Base-by-base conservation (phyloP, 2,329 filamentous ascomycete species). In the Mollisia scopiformis region DNA sequence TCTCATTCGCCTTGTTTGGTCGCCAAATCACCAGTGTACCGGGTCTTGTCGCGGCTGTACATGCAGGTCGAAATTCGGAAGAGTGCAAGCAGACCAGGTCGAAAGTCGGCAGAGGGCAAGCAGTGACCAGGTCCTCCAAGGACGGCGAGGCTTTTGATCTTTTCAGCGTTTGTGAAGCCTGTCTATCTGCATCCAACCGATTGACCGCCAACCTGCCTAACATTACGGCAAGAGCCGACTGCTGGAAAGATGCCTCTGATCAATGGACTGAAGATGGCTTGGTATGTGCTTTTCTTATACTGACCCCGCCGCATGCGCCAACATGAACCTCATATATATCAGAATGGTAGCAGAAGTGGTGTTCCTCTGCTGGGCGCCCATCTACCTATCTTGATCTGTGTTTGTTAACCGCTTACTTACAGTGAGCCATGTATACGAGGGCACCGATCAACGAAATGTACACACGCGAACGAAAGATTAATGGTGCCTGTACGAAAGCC, bases 391-490 rank as follows among this genome's bases (percentile, higher is more conserved):
- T 55, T 46, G 10, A 19, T 57, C n/a, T 50, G 11, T 49, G 19
- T 47, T 41, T 41, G 62, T 68, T 73, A 53, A 72, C 59, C 6
- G 51, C 50, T 13, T 55, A 6, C 52, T 16, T 51, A 35, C 68
- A 91, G 88, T 75, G 86, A 86, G 80, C 88, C 88, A 71, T 91
- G 89, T 73, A 91, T 91, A 68, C 86, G 88, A 70, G 89, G 89
- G 59, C 89, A 92, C 75, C 86, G 89, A 69, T 91, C 89, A 30
- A 90, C 88, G 55, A 90, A 89, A 79, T 92, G 89, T 75, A 87
- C 84, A 51, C 89, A 92, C 72, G 82, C 80, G 62, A 81, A 82
- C 65, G 88, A 90, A 68, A 84, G 88, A 61, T 77, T 90, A 33
- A 86, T 91, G 80, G 79, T 90, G 3, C 86, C 87, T 23, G 89